Percentiles rank a stretch among this genome's conserved stretches.
Conservation (phyloP, 768 basidiomycete genomes). For the Fomitopsis serialis region DNA sequence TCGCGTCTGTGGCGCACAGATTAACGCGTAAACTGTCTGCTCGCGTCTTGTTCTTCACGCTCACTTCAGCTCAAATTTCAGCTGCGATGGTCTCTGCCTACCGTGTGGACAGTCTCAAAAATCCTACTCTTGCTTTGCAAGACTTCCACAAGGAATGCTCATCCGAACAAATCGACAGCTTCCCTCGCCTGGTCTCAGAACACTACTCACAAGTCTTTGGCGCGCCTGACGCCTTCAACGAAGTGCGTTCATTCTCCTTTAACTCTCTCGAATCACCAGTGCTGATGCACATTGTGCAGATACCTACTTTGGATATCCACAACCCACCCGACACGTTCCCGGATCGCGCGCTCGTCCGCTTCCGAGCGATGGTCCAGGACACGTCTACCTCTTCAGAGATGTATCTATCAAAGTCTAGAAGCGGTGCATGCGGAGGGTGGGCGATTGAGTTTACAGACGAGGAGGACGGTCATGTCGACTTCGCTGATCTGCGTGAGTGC, state of each 20-base stretch:
- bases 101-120: conserved; percentile 41
- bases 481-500: conserved; percentile 54
- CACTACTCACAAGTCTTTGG: conserved; percentile 27
- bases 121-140: conserved; percentile 44
- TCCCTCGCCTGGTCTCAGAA: conserved; percentile 23
- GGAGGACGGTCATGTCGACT: conserved; percentile 32
- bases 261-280: neutral
- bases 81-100: conserved; percentile 47
- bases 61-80: neutral
- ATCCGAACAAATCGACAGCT: conserved; percentile 13
- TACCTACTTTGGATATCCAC: conserved; percentile 46
- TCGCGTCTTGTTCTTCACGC: neutral
- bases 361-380: conserved; percentile 79
- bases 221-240: conserved; percentile 17
- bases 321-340: conserved; percentile 44
- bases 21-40: neutral
- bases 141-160: conserved; percentile 36
- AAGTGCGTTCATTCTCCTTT: conserved; percentile 12
- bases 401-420: conserved; percentile 48
- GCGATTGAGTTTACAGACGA: conserved; percentile 37
- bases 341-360: conserved; percentile 58
- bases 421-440: conserved; percentile 66
- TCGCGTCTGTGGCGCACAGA: neutral
- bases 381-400: conserved; percentile 70
- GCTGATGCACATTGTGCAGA: conserved; percentile 38